Evolutionary conservation across 805 yeast species (phyloP).

Genomic region (Lipomyces orientalis): DNA sequence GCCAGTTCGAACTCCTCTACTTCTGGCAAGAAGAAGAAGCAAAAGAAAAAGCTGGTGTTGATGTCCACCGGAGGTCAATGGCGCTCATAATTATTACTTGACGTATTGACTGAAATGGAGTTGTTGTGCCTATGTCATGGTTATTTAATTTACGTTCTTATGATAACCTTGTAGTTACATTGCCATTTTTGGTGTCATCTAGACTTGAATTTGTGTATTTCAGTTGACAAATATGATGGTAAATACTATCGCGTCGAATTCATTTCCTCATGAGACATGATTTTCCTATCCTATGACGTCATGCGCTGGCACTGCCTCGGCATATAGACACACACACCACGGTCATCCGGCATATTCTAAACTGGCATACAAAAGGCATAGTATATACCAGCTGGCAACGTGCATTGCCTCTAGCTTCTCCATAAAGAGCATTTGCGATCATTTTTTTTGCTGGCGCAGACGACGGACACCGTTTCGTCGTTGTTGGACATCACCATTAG

Average conservation of each 20-base stretch:
- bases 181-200: neutral
- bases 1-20: conserved; percentile 55
- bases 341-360: neutral
- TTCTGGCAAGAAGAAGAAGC: conserved; percentile 55
- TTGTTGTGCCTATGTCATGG: neutral
- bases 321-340: no score
- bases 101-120: neutral
- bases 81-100: conserved; percentile 10
- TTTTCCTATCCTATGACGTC: neutral
- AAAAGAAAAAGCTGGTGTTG: conserved; percentile 34
- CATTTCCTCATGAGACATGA: no score
- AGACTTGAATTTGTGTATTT: no score
- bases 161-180: neutral
- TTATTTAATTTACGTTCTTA: neutral
- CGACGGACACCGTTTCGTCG: neutral
- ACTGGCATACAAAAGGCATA: no score
- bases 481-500: neutral
- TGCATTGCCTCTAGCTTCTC: neutral
- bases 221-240: neutral
- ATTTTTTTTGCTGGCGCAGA: neutral
- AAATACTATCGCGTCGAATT: no score
- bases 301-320: no score
- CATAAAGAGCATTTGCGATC: neutral
- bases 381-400: neutral
- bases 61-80: conserved; percentile 33